Base-by-base conservation (phyloP, 1,284 basidiomycete genomes). In the Boletus sp. region DNA sequence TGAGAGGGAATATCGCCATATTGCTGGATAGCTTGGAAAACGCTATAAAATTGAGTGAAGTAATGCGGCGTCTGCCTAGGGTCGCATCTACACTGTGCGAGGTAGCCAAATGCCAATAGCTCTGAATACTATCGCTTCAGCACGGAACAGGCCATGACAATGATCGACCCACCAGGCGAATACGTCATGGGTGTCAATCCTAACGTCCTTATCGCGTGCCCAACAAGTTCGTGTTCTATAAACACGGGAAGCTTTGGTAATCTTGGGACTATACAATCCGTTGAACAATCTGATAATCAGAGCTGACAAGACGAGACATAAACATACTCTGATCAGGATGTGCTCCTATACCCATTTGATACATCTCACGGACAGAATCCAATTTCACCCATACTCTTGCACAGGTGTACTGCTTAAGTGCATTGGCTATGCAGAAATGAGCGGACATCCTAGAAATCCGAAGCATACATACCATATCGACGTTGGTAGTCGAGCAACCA, bases 1-100 rank as follows among this genome's bases (percentile, higher is more conserved):
- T 66, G 59, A 59, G 72, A 51, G 55, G 61, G 52, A 65, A 72
- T 57, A 65, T 76, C 53, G 17, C 71, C 72, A 46, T 71, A 65
- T 35, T 72, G 68, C 38, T 75, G 65, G 56, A 85, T 69, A 16
- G 69, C 61, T 43, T 71, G 68, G 14, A 79, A 72, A 44, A 88
- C 71, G 25, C 66, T 66, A 36, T 69, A 71, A 40, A 89, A 68
- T 42, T 74, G 71, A 3, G 77, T 75, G 65, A 85, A 88, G 61
- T 88, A 84, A 13, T 68, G 60, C 5, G 77, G 56, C 0, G 86
- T 90, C 34, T 72, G 64, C 3, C 61, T 67, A 22, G 87, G 86
- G 57, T 88, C 80, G 63, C 88, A 91, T 49, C 87, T 83, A 58
- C 81, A 84, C 64, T 90, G 86, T 0, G 84, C 81, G 45, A 82